Evolutionary conservation across 495 filamentous ascomycete genomes (phyloP).

Genomic region (Recurvomyces mirabilis): DNA sequence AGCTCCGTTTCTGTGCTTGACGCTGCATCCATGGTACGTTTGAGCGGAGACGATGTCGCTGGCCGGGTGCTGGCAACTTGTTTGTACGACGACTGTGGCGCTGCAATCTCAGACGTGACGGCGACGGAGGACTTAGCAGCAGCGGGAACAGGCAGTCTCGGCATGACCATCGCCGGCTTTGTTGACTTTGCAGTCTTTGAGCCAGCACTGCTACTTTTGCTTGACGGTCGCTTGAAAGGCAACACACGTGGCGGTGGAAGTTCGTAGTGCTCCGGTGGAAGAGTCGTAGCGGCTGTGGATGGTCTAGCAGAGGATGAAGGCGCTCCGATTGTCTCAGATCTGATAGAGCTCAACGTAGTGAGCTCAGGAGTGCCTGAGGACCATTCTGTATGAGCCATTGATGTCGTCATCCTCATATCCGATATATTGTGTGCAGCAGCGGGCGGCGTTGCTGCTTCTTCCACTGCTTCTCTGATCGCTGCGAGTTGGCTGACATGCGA

Average conservation of each 20-base stretch:
- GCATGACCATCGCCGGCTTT: conserved; percentile 15
- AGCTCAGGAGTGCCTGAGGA: conserved; percentile 2
- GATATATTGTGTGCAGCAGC: too few relatives aligned
- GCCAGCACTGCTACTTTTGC: neutral
- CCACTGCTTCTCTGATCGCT: conserved; percentile 1
- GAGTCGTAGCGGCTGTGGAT: conserved; percentile 1
- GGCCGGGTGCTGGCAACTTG: neutral
- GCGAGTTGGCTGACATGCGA: conserved; percentile 1
- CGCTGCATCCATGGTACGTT: neutral
- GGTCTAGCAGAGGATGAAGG: neutral
- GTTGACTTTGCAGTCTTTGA: conserved; percentile 11
- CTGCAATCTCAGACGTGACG: neutral
- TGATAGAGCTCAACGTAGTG: neutral
- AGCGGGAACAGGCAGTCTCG: conserved; percentile 23
- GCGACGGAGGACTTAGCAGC: too few relatives aligned
- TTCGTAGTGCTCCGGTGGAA: conserved; percentile 4
- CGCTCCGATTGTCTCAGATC: neutral
- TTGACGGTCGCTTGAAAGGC: conserved; percentile 25
- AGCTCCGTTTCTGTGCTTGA: neutral
- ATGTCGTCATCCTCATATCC: too few relatives aligned
- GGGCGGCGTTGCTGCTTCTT: neutral
- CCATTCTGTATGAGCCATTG: neutral
- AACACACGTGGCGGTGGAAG: conserved; percentile 32
- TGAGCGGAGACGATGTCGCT: conserved; percentile 12
- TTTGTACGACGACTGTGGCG: neutral